Percentiles rank a stretch among this genome's conserved stretches.
Conservation (phyloP, 2,329 filamentous ascomycete species). For the Hypoxylon sp. region DNA sequence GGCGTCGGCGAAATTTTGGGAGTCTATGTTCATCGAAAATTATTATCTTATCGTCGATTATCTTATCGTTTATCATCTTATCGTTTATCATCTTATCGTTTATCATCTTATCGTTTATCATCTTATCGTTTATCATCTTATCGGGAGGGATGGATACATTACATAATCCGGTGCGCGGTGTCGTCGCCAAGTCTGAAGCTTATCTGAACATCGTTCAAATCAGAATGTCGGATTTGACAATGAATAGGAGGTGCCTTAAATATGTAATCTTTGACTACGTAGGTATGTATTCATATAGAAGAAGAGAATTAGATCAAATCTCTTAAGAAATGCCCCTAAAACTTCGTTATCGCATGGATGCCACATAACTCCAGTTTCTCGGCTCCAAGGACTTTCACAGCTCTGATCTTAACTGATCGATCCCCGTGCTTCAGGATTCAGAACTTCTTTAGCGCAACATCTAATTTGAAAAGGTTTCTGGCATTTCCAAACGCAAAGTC, state of each 20-base stretch:
- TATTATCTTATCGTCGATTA: slow-evolving; percentile 34
- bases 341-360: no score
- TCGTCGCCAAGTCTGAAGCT: not conserved
- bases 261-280: not conserved
- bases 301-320: no score
- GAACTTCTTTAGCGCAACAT: slow-evolving; percentile 25
- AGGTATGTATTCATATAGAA: no score
- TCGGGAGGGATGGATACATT: not conserved
- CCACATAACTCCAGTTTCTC: no score
- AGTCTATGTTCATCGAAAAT: slow-evolving; percentile 17
- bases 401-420: no score
- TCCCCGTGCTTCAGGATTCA: not conserved
- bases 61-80: slow-evolving; percentile 25
- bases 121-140: not conserved
- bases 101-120: slow-evolving; percentile 27
- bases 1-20: slow-evolving; percentile 22
- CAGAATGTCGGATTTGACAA: not conserved
- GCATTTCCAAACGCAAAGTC: slow-evolving; percentile 36
- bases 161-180: not conserved
- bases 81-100: slow-evolving; percentile 31
- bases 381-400: no score
- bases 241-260: not conserved
- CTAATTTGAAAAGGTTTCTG: slow-evolving; percentile 26
- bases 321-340: no score
- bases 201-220: not conserved